A percentile compares a stretch with the other conserved stretches of the same genome.
Evolutionary conservation across 768 basidiomycete species (phyloP).

Genomic region (Pleurotus salmoneostramineus): DNA sequence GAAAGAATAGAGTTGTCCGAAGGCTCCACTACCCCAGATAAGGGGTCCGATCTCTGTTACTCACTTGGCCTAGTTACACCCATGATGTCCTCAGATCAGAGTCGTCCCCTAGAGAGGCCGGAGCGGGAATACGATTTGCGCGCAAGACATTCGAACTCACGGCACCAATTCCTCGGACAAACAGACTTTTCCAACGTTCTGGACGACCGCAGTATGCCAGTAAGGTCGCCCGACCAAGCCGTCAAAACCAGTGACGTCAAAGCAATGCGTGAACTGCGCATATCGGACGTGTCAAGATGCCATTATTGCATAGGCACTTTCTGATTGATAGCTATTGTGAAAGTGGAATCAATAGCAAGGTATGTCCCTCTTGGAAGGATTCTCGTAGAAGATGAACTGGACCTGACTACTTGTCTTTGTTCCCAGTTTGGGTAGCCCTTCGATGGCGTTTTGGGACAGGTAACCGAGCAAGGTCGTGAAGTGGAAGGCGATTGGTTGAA

Average conservation of each 20-base stretch:
- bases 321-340: not conserved
- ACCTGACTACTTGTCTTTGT: not conserved
- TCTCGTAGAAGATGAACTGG: not conserved
- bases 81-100: constrained; percentile 35
- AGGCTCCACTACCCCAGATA: constrained; percentile 16
- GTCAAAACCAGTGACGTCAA: constrained; percentile 30
- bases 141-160: constrained; percentile 30
- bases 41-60: constrained; percentile 22
- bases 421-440: constrained; percentile 29
- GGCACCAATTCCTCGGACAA: constrained; percentile 26
- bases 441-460: constrained; percentile 32
- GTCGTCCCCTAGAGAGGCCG: constrained; percentile 25
- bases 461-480: constrained; percentile 24
- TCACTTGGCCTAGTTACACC: constrained; percentile 31
- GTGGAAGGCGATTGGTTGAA: constrained; percentile 32
- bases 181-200: constrained; percentile 24
- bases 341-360: constrained; percentile 31
- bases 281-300: not conserved
- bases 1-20: not conserved
- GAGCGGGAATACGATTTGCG: constrained; percentile 33
- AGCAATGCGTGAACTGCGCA: constrained; percentile 25
- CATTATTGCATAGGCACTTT: constrained; percentile 1
- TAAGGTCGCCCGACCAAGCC: constrained; percentile 21
- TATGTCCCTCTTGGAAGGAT: constrained; percentile 1
- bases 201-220: constrained; percentile 16